Conservation (phyloP, 306 rosid species). For the Ormosia emarginata region DNA sequence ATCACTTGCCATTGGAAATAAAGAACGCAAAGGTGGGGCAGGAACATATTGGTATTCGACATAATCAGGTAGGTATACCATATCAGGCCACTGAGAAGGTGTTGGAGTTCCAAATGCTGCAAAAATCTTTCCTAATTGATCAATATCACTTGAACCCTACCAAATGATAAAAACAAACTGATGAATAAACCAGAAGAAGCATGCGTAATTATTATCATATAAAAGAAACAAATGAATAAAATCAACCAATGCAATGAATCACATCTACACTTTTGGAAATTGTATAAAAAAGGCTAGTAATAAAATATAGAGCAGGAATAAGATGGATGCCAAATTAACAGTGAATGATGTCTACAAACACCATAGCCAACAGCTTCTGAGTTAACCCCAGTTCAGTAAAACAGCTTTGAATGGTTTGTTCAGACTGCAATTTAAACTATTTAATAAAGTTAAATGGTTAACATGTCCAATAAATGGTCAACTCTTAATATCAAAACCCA, state of each 20-base stretch:
- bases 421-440: background rate
- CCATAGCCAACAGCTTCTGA: background rate
- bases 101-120: slow-evolving; percentile 95
- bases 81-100: slow-evolving; percentile 91
- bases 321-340: background rate
- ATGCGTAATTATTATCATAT: background rate
- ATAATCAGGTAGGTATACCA: slow-evolving; percentile 83
- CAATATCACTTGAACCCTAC: slow-evolving; percentile 95
- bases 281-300: background rate
- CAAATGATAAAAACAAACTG: slow-evolving; percentile 7
- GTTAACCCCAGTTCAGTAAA: background rate
- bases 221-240: background rate
- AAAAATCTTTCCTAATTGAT: slow-evolving; percentile 92
- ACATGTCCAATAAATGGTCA: background rate
- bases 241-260: background rate
- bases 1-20: slow-evolving; percentile 89
- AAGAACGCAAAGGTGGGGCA: slow-evolving; percentile 74
- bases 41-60: slow-evolving; percentile 93
- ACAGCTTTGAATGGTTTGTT: background rate
- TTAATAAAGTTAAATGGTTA: background rate
- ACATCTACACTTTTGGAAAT: background rate
- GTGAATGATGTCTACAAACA: background rate
- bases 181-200: background rate
- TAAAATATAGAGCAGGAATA: background rate
- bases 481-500: background rate